These are phyloP conservation scores for Pseudopyricularia cyperi DNA, from an alignment of 2,329 filamentous ascomycete genomes.

Conservation along the genomic window DNA sequence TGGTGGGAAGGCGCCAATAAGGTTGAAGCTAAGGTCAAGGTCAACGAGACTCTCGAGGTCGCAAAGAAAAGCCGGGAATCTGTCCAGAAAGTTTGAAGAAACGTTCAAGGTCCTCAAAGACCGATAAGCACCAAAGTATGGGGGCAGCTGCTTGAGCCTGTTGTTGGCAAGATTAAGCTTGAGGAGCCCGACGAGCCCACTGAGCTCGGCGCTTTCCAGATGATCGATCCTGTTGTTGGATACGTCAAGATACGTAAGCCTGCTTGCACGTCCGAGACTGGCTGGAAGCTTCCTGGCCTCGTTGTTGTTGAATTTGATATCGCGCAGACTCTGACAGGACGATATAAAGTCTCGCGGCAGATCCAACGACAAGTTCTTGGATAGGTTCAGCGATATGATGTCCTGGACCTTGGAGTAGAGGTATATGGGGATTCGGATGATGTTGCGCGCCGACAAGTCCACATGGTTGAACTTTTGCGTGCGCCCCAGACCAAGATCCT, in stretches of 20 bases:
- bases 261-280: slow-evolving; percentile 68
- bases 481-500: slow-evolving; percentile 71
- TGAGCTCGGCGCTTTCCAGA: slow-evolving; percentile 71
- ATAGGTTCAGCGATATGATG: slow-evolving; percentile 90
- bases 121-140: slow-evolving; percentile 71
- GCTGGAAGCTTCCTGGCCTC: slow-evolving; percentile 77
- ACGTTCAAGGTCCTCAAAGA: slow-evolving; percentile 75
- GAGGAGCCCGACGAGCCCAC: slow-evolving; percentile 61
- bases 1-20: slow-evolving; percentile 64
- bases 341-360: slow-evolving; percentile 95
- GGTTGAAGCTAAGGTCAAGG: slow-evolving; percentile 93
- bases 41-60: slow-evolving; percentile 74
- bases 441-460: slow-evolving; percentile 76
- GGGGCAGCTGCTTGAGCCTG: slow-evolving; percentile 63
- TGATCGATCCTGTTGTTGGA: slow-evolving; percentile 89
- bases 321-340: slow-evolving; percentile 76
- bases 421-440: slow-evolving; percentile 88
- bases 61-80: slow-evolving; percentile 77
- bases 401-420: slow-evolving; percentile 85
- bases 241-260: slow-evolving; percentile 79
- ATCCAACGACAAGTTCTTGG: slow-evolving; percentile 80
- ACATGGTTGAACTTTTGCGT: slow-evolving; percentile 89
- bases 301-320: slow-evolving; percentile 93
- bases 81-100: slow-evolving; percentile 81
- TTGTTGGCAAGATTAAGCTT: slow-evolving; percentile 94